Percentiles rank a stretch among this genome's conserved stretches.
Evolutionary conservation across 805 yeast genomes (phyloP).

Genomic region (Wickerhamiella galacta): DNA sequence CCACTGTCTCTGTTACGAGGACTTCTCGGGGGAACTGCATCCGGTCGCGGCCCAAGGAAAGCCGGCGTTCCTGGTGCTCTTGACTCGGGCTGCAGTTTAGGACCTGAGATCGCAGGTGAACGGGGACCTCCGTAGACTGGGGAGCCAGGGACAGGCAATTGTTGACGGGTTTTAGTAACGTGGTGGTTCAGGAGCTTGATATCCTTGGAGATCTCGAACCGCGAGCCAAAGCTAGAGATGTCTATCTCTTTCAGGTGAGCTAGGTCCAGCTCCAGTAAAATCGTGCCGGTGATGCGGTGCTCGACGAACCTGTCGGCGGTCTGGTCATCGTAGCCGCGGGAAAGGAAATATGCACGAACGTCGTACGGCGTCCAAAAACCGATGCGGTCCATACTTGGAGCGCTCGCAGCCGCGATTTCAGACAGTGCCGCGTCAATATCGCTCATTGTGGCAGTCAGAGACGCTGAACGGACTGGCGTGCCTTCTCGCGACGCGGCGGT

Average conservation of each 20-base stretch:
- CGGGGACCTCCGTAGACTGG: slow-evolving; percentile 1
- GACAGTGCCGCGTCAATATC: slow-evolving; percentile 28
- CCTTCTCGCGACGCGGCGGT: background rate
- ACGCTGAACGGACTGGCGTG: background rate
- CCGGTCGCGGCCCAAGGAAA: too few relatives aligned
- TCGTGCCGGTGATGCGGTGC: slow-evolving; percentile 80
- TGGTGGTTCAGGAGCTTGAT: slow-evolving; percentile 41
- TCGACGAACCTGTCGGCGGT: slow-evolving; percentile 67
- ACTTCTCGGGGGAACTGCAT: too few relatives aligned
- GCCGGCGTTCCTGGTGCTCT: too few relatives aligned
- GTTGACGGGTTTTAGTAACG: slow-evolving; percentile 3
- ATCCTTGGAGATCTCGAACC: slow-evolving; percentile 82
- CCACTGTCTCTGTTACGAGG: too few relatives aligned
- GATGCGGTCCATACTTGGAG: slow-evolving; percentile 13
- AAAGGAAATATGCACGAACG: slow-evolving; percentile 61
- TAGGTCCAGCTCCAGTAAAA: slow-evolving; percentile 70
- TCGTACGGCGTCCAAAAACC: slow-evolving; percentile 69
- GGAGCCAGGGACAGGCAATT: background rate
- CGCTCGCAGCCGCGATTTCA: slow-evolving; percentile 13
- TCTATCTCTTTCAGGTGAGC: slow-evolving; percentile 82
- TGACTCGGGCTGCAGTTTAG: too few relatives aligned
- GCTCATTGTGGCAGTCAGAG: slow-evolving; percentile 31
- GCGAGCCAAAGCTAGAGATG: slow-evolving; percentile 81
- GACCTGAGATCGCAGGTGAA: background rate
- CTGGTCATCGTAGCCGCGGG: slow-evolving; percentile 52